Percentiles rank a stretch among this genome's conserved stretches.
These are phyloP conservation scores for Rhododendron ferrugineum DNA, from an alignment of 148 eudicot species.

Conservation along the genomic window DNA sequence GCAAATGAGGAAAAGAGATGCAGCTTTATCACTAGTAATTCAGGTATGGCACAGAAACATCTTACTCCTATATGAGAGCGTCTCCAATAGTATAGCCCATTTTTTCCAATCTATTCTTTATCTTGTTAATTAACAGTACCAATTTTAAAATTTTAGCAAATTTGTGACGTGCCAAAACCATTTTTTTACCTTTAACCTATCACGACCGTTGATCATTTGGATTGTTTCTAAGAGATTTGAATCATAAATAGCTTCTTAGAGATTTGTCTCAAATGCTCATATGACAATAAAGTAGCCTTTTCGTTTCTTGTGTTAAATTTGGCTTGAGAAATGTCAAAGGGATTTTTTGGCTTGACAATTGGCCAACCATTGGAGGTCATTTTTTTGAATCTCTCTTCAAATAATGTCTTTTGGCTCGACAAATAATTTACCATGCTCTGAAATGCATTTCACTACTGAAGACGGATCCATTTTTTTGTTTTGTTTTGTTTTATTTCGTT, in stretches of 20 bases:
- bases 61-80: too few species aligned
- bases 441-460: neutral
- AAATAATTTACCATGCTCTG: neutral
- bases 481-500: neutral
- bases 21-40: conserved; percentile 54
- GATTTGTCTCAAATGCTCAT: too few species aligned
- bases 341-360: neutral
- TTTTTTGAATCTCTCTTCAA: neutral
- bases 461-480: too few species aligned
- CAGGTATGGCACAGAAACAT: conserved; percentile 33
- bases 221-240: too few species aligned
- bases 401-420: neutral
- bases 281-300: neutral
- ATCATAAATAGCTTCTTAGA: too few species aligned
- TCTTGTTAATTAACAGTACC: neutral
- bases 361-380: neutral
- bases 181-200: neutral
- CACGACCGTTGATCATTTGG: neutral
- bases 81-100: too few species aligned
- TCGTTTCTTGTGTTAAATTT: neutral
- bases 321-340: neutral
- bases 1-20: conserved; percentile 40
- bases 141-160: too few species aligned
- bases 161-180: too few species aligned
- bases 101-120: neutral